phyloP scores from a whole-genome alignment of 768 basidiomycete genomes.

The Heimioporus sp. region DNA sequence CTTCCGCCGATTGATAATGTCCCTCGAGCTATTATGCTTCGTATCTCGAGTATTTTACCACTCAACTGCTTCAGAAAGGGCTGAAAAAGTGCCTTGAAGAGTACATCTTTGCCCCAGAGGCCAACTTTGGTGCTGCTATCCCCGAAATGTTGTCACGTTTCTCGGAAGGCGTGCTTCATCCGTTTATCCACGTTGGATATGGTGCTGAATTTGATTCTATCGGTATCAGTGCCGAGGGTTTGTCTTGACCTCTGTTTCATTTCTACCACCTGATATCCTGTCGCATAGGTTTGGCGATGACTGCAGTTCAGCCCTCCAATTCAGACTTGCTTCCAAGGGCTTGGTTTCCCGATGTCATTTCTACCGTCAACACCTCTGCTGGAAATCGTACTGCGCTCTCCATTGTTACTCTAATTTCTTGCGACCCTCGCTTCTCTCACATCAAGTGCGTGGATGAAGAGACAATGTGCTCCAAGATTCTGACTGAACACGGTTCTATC shows the following conservation, averaged over 20 bases:
- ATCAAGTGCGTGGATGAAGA: slow-evolving; percentile 24
- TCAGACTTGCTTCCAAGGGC: slow-evolving; percentile 15
- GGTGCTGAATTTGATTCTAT: slow-evolving; percentile 61
- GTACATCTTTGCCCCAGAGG: slow-evolving; percentile 50
- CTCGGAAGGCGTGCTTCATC: slow-evolving; percentile 57
- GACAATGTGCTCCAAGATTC: slow-evolving; percentile 28
- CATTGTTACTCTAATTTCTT: slow-evolving; percentile 51
- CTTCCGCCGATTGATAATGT: neutral
- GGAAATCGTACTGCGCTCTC: slow-evolving; percentile 38
- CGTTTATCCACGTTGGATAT: slow-evolving; percentile 62
- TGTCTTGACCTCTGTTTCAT: slow-evolving; percentile 35
- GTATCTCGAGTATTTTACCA: slow-evolving; percentile 56
- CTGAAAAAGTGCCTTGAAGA: slow-evolving; percentile 47
- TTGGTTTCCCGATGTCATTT: slow-evolving; percentile 24
- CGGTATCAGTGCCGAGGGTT: slow-evolving; percentile 64
- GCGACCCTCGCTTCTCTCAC: slow-evolving; percentile 41
- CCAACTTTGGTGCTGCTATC: slow-evolving; percentile 35
- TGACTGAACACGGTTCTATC: slow-evolving; percentile 33
- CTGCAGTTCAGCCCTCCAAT: slow-evolving; percentile 33
- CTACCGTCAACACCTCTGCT: slow-evolving; percentile 2
- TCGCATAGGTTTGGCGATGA: slow-evolving; percentile 51
- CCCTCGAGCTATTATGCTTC: slow-evolving; percentile 53
- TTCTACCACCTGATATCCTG: slow-evolving; percentile 21
- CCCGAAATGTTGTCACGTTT: slow-evolving; percentile 55
- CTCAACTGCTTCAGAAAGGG: slow-evolving; percentile 41